Conservation (phyloP, 345 rosid species). For the Brassica nigra region DNA sequence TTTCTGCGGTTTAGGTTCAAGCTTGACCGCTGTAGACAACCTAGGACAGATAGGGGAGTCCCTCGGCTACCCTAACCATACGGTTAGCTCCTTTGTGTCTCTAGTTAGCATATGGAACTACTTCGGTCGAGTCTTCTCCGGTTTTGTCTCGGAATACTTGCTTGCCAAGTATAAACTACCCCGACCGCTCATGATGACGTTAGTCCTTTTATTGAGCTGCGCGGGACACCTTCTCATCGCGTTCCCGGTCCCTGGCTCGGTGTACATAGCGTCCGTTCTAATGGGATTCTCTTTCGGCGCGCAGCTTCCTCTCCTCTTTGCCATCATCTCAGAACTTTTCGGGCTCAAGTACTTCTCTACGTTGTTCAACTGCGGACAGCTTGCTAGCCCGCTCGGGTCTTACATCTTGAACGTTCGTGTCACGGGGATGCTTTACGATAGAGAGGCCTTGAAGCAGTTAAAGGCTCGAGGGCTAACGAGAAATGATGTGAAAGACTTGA, state of each 20-base stretch:
- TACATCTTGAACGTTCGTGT: constrained; percentile 74
- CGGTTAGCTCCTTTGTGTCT: constrained; percentile 68
- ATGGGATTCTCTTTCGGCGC: constrained; percentile 86
- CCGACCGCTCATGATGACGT: constrained; percentile 73
- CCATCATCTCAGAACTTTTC: constrained; percentile 85
- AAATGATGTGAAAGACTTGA: constrained; percentile 61
- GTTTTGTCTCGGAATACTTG: constrained; percentile 72
- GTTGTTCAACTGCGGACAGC: constrained; percentile 79
- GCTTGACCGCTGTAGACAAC: constrained; percentile 85
- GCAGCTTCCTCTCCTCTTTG: constrained; percentile 67
- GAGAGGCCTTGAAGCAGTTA: constrained; percentile 63
- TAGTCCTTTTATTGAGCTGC: constrained; percentile 60
- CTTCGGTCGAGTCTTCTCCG: constrained; percentile 82
- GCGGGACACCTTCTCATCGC: constrained; percentile 72
- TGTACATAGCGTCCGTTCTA: constrained; percentile 68
- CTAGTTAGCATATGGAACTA: constrained; percentile 90
- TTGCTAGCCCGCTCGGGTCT: constrained; percentile 85
- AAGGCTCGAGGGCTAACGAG: constrained; percentile 50
- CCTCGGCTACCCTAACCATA: constrained; percentile 63
- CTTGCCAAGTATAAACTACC: constrained; percentile 63
- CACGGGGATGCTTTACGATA: constrained; percentile 67
- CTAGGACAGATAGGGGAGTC: constrained; percentile 92
- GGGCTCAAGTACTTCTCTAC: constrained; percentile 93
- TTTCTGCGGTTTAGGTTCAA: constrained; percentile 71
- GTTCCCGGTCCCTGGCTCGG: constrained; percentile 65